Evolutionary conservation across 1,284 basidiomycete species (phyloP), one percentile per base, ranked within the genome.

Genomic region (Inonotus obliquus): DNA sequence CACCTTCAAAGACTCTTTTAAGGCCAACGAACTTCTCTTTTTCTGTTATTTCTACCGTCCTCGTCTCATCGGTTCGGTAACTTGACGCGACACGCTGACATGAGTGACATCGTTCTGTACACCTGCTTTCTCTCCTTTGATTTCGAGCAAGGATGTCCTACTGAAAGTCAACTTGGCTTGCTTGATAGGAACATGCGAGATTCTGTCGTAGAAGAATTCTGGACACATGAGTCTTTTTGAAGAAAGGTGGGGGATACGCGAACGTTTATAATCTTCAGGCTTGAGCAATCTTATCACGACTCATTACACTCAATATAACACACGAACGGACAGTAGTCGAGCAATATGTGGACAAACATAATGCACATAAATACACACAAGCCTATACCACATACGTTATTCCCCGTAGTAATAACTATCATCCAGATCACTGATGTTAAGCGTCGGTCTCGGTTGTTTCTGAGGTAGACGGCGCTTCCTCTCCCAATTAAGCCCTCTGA

Each of bases 11-110:
- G 17, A 35, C 41, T 19, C 21, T 45, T n/a, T 23, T 41, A 19
- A 11, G 29, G 19, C 14, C 23, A 49, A n/a, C 29, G 17, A 23
- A 39, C 32, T 39, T 14, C 13, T 11, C 9, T 19, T 41, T 27
- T 44, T 48, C 47, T 32, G 3, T 10, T 19, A n/a, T 17, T 13
- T 49, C n/a, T n/a, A n/a, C n/a, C n/a, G n/a, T 89, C 87, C 67
- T 87, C 85, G 1, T 86, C 85, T 0, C 87, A 89, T 71, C 74
- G 86, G 10, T 88, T 87, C 66, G 86, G 86, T 4, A 85, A 83
- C 65, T 72, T 88, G 17, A 88, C 86, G 0, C 76, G 83, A 19
- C 77, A 85, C 66, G 86, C 86, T 1, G 85, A 88, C n/a, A n/a
- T n/a, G n/a, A n/a, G n/a, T n/a, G n/a, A n/a, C 70, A 69, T 84